These are phyloP conservation scores for Pestalotiopsis fici DNA, from an alignment of 2,329 filamentous ascomycete genomes.

Conservation along the genomic window DNA sequence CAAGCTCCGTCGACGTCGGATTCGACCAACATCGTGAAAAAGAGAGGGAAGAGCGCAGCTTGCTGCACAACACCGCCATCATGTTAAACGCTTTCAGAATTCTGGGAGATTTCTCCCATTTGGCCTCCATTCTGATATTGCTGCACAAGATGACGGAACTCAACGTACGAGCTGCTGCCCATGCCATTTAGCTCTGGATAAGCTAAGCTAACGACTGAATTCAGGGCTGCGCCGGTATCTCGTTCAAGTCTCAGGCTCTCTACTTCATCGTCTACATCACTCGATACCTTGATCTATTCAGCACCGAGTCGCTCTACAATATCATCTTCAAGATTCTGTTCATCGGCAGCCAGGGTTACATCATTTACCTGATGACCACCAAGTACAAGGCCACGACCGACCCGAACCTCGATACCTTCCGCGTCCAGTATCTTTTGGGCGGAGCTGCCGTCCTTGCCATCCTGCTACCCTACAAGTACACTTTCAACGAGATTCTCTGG, in stretches of 20 bases:
- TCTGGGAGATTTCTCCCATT: slow-evolving; percentile 85
- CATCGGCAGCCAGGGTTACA: slow-evolving; percentile 87
- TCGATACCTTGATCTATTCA: slow-evolving; percentile 91
- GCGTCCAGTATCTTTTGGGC: slow-evolving; percentile 88
- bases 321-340: slow-evolving; percentile 95
- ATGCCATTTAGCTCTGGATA: neutral
- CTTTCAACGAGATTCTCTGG: slow-evolving; percentile 85
- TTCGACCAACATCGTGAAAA: slow-evolving; percentile 36
- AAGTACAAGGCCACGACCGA: slow-evolving; percentile 98
- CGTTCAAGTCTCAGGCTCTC: slow-evolving; percentile 96
- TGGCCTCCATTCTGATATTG: slow-evolving; percentile 90
- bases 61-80: slow-evolving; percentile 3
- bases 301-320: slow-evolving; percentile 84
- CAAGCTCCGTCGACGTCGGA: slow-evolving; percentile 9
- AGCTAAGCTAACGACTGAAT: slow-evolving; percentile 11
- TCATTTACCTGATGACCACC: slow-evolving; percentile 96
- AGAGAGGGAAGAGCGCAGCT: neutral
- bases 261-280: slow-evolving; percentile 94
- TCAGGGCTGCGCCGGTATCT: slow-evolving; percentile 97
- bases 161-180: slow-evolving; percentile 60
- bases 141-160: slow-evolving; percentile 95
- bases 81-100: slow-evolving; percentile 60
- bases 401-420: slow-evolving; percentile 95
- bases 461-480: slow-evolving; percentile 84
- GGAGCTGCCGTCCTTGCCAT: slow-evolving; percentile 78